These are phyloP conservation scores for Casuarina glauca DNA, from an alignment of 306 rosid genomes.

Conservation along the genomic window DNA sequence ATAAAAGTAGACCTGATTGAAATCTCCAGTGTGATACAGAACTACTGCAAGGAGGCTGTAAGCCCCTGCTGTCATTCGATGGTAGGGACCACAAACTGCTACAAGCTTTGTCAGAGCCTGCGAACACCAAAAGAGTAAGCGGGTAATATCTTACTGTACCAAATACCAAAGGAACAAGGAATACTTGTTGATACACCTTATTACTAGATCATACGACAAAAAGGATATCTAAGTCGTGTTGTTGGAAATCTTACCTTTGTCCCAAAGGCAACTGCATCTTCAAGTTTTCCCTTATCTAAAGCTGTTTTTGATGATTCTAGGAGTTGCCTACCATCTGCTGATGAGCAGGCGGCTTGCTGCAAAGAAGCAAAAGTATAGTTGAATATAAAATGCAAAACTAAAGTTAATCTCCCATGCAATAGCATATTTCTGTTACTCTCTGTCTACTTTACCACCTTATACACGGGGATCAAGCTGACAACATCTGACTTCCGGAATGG, in stretches of 20 bases:
- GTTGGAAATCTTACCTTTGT: slow-evolving; percentile 61
- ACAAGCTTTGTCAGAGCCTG: slow-evolving; percentile 97
- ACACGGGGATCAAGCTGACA: slow-evolving; percentile 89
- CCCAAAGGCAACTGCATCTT: slow-evolving; percentile 93
- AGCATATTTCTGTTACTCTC: slow-evolving; percentile 19
- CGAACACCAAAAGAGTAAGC: slow-evolving; percentile 32
- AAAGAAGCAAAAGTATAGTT: slow-evolving; percentile 33
- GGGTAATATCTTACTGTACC: slow-evolving; percentile 16
- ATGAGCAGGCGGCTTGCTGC: slow-evolving; percentile 99
- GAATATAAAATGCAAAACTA: slow-evolving; percentile 26
- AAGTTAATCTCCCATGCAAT: slow-evolving; percentile 14
- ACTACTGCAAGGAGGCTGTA: slow-evolving; percentile 99
- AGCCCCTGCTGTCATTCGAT: slow-evolving; percentile 98
- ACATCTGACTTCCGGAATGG: slow-evolving; percentile 83
- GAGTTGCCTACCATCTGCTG: slow-evolving; percentile 98
- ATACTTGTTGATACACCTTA: slow-evolving; percentile 14
- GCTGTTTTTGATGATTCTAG: slow-evolving; percentile 98
- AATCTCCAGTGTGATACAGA: slow-evolving; percentile 98
- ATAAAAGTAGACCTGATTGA: slow-evolving; percentile 75
- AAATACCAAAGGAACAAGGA: slow-evolving; percentile 16
- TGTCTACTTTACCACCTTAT: slow-evolving; percentile 63
- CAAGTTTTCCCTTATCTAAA: slow-evolving; percentile 96
- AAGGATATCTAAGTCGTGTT: slow-evolving; percentile 23
- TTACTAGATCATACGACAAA: slow-evolving; percentile 3
- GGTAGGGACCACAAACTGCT: slow-evolving; percentile 98